Conservation (phyloP, 345 rosid genomes). For the Hibiscus mutabilis region DNA sequence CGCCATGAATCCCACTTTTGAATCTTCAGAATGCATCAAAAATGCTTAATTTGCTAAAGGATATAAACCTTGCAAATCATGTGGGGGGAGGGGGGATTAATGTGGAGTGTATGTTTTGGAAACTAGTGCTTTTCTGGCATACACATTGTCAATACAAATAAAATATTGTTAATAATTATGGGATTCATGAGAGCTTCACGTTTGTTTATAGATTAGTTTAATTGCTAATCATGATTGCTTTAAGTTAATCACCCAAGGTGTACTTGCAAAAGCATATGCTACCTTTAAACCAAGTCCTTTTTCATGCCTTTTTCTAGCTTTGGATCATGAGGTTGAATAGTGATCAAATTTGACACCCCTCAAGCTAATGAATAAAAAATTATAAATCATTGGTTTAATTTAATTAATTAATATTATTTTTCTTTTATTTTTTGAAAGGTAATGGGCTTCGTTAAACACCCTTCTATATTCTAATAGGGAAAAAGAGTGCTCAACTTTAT, state of each 20-base stretch:
- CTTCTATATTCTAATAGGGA: no score
- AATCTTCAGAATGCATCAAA: not conserved
- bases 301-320: not conserved
- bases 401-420: not conserved
- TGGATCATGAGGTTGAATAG: not conserved
- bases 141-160: not conserved
- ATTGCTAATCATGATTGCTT: not conserved
- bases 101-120: not conserved
- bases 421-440: no score
- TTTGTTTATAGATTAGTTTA: conserved; percentile 4
- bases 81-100: not conserved
- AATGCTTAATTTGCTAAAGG: not conserved
- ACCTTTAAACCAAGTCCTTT: not conserved
- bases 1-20: not conserved
- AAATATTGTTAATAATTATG: not conserved
- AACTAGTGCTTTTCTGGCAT: no score
- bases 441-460: no score
- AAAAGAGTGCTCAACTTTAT: no score
- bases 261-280: not conserved
- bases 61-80: not conserved
- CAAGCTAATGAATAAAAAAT: not conserved
- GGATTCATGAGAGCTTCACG: conserved; percentile 6
- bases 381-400: not conserved
- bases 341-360: not conserved
- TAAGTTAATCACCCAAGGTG: not conserved